Base-by-base conservation (phyloP, 352 stramenopile species). In the Globisporangium recalcitrans region DNA sequence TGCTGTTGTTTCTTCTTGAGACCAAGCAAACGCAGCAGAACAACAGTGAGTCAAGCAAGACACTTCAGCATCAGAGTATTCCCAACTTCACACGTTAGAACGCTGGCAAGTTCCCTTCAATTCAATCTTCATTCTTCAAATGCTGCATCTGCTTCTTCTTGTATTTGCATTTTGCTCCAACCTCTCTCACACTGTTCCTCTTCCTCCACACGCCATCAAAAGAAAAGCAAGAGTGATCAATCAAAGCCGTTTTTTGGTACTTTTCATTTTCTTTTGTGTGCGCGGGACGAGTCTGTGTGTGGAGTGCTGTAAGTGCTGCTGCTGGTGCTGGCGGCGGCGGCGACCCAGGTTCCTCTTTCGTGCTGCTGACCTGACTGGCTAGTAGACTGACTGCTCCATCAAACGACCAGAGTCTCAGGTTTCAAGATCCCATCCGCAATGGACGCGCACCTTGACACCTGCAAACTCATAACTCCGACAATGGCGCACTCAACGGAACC, bases 221-320 rank as follows among this genome's bases (percentile, higher is more conserved):
- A 26, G 4, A 40, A 10, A 16, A 36, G 10, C 29, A 22, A 32
- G 24, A 13, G 21, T 11, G 10, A 57, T 32, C 48, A 36, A 57
- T 32, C 48, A 36, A 24, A 29, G 44, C 51, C 36, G 27, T 44
- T 42, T 57, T 56, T 57, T 44, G 19, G 51, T 57, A 57, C 51
- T 57, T 49, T 56, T 57, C 51, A 57, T 57, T 57, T 57, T 57
- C 51, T 40, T 42, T 27, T 56, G 4, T 57, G 36, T n/a, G 36
- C 13, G 11, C 24, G 51, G 4, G 51, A 34, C 24, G 51, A 31
- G 51, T 57, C 51, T 38, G 49, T 56, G 49, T 56, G 29, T 40
- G 27, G n/a, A 40, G 51, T 27, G 38, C 10, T 19, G 29, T 42
- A 44, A n/a, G 44, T 29, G 44, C 29, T 57, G 51, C 27, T 42